Conservation (phyloP, 805 yeast genomes). For the Candida montana region DNA sequence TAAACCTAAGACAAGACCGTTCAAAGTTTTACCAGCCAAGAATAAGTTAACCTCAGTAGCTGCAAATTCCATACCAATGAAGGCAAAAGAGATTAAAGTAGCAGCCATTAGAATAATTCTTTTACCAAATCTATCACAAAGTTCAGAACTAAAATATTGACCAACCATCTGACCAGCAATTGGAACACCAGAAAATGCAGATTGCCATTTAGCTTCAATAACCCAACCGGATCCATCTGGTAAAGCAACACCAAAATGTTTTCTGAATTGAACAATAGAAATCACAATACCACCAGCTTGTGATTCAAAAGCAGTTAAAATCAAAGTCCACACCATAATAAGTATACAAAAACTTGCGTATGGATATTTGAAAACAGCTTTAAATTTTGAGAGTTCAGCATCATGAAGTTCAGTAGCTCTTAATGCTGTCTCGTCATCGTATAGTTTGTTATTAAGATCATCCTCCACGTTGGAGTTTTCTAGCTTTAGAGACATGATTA, state of each 20-base stretch:
- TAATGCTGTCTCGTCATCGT: slow-evolving; percentile 1
- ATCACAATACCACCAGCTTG: slow-evolving; percentile 34
- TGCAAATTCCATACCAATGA: slow-evolving; percentile 35
- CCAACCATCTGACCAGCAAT: slow-evolving; percentile 30
- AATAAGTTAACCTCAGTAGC: slow-evolving; percentile 32
- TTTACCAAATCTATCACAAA: slow-evolving; percentile 33
- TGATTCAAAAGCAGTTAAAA: slow-evolving; percentile 39
- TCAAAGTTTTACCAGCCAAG: slow-evolving; percentile 35
- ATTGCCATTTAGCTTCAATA: slow-evolving; percentile 39
- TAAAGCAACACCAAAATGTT: slow-evolving; percentile 27
- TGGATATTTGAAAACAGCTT: slow-evolving; percentile 35
- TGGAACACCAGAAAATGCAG: slow-evolving; percentile 31
- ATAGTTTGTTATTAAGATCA: not conserved
- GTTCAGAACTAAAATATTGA: slow-evolving; percentile 12
- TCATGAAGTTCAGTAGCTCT: slow-evolving; percentile 6
- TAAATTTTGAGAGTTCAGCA: slow-evolving; percentile 13
- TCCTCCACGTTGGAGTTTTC: too few relatives aligned
- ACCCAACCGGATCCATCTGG: slow-evolving; percentile 27
- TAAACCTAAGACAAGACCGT: slow-evolving; percentile 37
- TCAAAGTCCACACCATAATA: slow-evolving; percentile 32
- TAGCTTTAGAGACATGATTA: too few relatives aligned
- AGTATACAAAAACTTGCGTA: slow-evolving; percentile 37
- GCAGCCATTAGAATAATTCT: slow-evolving; percentile 27
- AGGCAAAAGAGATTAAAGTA: slow-evolving; percentile 27
- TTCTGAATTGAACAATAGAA: slow-evolving; percentile 31